These are phyloP conservation scores for Kurtzmaniella quercitrusa DNA, from an alignment of 1,139 yeast species.

Conservation along the genomic window DNA sequence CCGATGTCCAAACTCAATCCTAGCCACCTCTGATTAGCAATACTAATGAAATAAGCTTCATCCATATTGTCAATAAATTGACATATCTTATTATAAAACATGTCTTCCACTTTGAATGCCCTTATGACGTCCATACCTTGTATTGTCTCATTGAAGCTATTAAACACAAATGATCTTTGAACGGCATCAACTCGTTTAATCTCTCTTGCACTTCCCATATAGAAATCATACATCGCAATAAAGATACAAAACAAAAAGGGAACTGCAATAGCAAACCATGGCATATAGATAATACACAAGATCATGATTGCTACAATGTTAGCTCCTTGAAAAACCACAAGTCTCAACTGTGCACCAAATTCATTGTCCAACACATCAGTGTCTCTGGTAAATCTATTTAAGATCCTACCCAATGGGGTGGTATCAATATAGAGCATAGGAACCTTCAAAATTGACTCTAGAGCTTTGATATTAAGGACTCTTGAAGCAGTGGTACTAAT, in stretches of 20 bases:
- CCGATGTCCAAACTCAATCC: constrained; percentile 21
- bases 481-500: constrained; percentile 16
- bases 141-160: constrained; percentile 25
- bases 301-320: constrained; percentile 59
- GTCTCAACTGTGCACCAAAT: constrained; percentile 54
- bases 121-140: constrained; percentile 24
- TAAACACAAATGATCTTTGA: constrained; percentile 32
- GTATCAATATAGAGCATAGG: constrained; percentile 60
- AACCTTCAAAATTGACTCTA: constrained; percentile 39
- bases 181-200: constrained; percentile 40
- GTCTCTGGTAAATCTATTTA: constrained; percentile 70
- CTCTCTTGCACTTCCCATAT: constrained; percentile 40
- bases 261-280: constrained; percentile 71
- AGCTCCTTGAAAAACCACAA: constrained; percentile 47
- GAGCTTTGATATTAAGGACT: constrained; percentile 32
- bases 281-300: constrained; percentile 64
- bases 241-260: constrained; percentile 48
- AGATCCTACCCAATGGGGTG: constrained; percentile 57
- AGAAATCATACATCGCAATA: constrained; percentile 52
- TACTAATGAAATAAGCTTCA: constrained; percentile 22
- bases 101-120: constrained; percentile 18
- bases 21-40: constrained; percentile 26
- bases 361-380: constrained; percentile 81
- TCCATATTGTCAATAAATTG: constrained; percentile 19
- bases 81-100: constrained; percentile 18